A percentile compares a stretch with the other conserved stretches of the same genome.
Conservation (phyloP, 208 protist genomes). For the Blechomonas ayalai region DNA sequence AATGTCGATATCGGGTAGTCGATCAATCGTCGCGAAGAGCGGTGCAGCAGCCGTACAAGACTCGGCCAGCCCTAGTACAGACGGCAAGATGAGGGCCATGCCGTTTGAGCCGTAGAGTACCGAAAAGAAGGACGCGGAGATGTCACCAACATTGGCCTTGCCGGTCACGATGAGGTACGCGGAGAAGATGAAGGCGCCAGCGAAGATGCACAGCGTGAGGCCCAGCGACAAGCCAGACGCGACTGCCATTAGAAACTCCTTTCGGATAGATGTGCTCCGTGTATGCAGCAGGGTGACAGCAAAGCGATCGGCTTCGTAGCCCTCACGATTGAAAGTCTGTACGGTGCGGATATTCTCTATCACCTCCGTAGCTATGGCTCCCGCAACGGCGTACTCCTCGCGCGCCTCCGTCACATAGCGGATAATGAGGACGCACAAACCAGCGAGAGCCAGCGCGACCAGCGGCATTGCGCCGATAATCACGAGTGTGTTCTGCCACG, state of each 20-base stretch:
- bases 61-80: constrained; percentile 22
- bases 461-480: constrained; percentile 31
- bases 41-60: constrained; percentile 33
- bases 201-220: constrained; percentile 16
- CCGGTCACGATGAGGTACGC: constrained; percentile 17
- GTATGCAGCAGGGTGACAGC: constrained; percentile 12
- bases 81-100: constrained; percentile 19
- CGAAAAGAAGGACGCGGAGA: constrained; percentile 17
- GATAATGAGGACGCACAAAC: constrained; percentile 22
- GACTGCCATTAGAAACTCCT: constrained; percentile 19
- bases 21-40: constrained; percentile 45
- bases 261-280: constrained; percentile 18
- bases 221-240: constrained; percentile 13
- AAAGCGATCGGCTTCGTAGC: constrained; percentile 24
- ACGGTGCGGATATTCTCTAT: constrained; percentile 45
- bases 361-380: constrained; percentile 42
- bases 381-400: constrained; percentile 28
- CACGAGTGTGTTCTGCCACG: constrained; percentile 34
- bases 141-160: constrained; percentile 9
- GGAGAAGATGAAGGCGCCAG: constrained; percentile 15
- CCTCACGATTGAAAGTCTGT: constrained; percentile 25
- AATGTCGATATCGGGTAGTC: constrained; percentile 25
- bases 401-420: constrained; percentile 10
- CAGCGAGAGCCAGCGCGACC: constrained; percentile 14
- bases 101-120: constrained; percentile 16